Evolutionary conservation across 352 stramenopile species (phyloP), one percentile per base, ranked within the genome.

Genomic region (Thalassiosira livingstoniorum): DNA sequence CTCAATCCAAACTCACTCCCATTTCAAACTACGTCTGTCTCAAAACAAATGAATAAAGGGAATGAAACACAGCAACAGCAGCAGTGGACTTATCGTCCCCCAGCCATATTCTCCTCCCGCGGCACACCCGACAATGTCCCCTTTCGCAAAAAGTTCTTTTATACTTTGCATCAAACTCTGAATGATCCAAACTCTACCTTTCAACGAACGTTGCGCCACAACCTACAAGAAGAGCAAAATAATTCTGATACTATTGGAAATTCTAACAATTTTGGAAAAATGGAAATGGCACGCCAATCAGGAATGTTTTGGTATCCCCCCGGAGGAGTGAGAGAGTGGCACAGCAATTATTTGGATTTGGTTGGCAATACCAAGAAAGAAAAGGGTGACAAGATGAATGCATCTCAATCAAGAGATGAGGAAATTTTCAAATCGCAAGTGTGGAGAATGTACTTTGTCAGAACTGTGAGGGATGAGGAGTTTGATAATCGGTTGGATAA

Each of bases 241-340:
- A n/a, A n/a, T n/a, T n/a, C n/a, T n/a, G n/a, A n/a, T n/a, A n/a
- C n/a, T n/a, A n/a, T n/a, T n/a, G n/a, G n/a, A 31, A 63, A 63
- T 55, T 87, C 32, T 31, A 78, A 69, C 0, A 58, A 65, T 32
- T 78, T 77, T 25, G 39, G 69, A 11, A 43, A 60, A 53, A 75
- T 80, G 10, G 57, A 70, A 29, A 65, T 72, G 23, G 80, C 74
- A 11, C 23, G 80, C 54, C 80, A 57, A 57, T 87, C 75, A 0
- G 80, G 80, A 2, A 80, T 87, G 74, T 87, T 83, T 74, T 87
- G 80, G 80, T 87, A 87, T 35, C 74, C 80, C 27, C 80, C 80
- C 21, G 80, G 80, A 34, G 68, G 60, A 32, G 75, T 86, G 25
- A 39, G 80, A 23, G 80, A 87, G 32, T 87, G 80, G 80, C 80